These are phyloP conservation scores for Chlamydomonas sp. DNA, from an alignment of 139 green algal genomes.

Conservation along the genomic window DNA sequence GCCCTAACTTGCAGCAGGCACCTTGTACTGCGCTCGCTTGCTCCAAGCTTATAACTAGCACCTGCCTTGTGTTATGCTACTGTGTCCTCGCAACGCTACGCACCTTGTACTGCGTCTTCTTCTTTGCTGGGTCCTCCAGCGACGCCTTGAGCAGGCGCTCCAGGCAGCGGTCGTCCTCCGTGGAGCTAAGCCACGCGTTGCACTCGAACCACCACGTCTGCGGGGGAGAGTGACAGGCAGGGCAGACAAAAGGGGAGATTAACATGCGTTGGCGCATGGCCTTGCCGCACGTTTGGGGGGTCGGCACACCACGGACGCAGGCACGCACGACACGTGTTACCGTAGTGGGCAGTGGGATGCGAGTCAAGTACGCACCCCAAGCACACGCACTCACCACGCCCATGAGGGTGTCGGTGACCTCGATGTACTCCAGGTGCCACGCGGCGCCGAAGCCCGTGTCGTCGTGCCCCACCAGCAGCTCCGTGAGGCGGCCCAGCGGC, in stretches of 20 bases:
- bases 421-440: constrained; percentile 61
- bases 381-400: constrained; percentile 35
- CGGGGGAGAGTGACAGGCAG: not conserved
- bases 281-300: too few species aligned
- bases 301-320: too few species aligned
- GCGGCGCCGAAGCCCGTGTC: constrained; percentile 45
- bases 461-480: constrained; percentile 61
- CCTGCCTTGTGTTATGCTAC: too few species aligned
- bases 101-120: constrained; percentile 30
- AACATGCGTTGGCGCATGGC: too few species aligned
- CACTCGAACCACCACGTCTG: constrained; percentile 63
- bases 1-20: too few species aligned
- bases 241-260: too few species aligned
- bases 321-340: too few species aligned
- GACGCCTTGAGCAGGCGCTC: constrained; percentile 41
- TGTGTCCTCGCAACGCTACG: too few species aligned
- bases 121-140: constrained; percentile 26
- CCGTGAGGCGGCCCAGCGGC: constrained; percentile 33
- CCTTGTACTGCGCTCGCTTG: too few species aligned
- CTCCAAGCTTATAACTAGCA: too few species aligned
- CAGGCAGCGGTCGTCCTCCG: constrained; percentile 40
- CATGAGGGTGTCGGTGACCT: constrained; percentile 39
- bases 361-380: too few species aligned
- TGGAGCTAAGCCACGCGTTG: constrained; percentile 46
- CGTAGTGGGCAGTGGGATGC: too few species aligned